Base-by-base conservation (phyloP, 257 asterid species). In the Verbena officinalis region DNA sequence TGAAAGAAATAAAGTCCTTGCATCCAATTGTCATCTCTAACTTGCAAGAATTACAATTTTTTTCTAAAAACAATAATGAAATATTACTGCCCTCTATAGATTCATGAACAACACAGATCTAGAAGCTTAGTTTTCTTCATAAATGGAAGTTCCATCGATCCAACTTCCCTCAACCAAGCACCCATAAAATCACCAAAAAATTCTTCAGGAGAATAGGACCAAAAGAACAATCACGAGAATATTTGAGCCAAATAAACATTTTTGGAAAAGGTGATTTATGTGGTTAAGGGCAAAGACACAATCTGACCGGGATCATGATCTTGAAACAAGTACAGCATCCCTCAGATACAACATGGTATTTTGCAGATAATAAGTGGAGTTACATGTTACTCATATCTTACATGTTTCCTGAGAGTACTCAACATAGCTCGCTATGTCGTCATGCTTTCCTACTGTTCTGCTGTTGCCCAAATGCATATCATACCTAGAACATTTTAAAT, bases 391-490 rank as follows among this genome's bases (percentile, higher is more conserved):
- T 58, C 55, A 40, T 67, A 61, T 65, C 90, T 84, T 81, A 90
- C 99, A 68, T 69, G 91, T 86, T 71, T 80, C 89, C 55, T 75
- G 63, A 13, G 89, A 88, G 76, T 81, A 88, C 58, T 94, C 99
- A 38, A 84, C 76, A 71, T 90, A 84, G n/a, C 95, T 77, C 39
- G 96, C 95, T 49, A 74, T 27, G 72, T 90, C 89, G 10, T 80
- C 92, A 62, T 94, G 97, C 34, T 44, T 81, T 62, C 97, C 97
- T 54, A 94, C 58, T 21, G 69, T 76, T 21, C 52, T 58, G 69
- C 76, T 73, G 71, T 64, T 72, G 39, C 81, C 99, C 33, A 78
- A 67, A 64, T 59, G 75, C 95, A 90, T 70, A 71, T 90, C 99
- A 72, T 81, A 81, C 87, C 97, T 94, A 74, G 24, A 64, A 65